phyloP scores from a whole-genome alignment of 495 filamentous ascomycete species.

The Diplogelasinospora grovesii region DNA sequence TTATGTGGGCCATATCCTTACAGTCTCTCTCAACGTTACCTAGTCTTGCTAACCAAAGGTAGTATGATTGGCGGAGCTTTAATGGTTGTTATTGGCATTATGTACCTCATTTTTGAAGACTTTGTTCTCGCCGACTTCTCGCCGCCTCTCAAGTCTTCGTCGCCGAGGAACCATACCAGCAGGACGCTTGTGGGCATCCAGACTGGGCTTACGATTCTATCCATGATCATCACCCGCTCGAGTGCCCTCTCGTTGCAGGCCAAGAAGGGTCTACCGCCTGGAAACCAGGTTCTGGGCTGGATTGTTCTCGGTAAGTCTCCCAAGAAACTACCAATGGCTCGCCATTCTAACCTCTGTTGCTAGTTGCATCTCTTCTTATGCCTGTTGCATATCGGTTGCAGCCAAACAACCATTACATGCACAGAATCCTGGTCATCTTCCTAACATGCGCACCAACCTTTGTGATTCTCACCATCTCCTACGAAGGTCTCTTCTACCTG shows the following conservation, averaged over 20 bases:
- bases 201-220: conserved; percentile 74
- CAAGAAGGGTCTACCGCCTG: conserved; percentile 77
- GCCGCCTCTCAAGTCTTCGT: conserved; percentile 19
- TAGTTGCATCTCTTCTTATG: conserved; percentile 68
- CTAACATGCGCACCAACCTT: conserved; percentile 90
- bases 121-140: conserved; percentile 48
- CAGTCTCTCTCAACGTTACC: conserved; percentile 21
- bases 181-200: conserved; percentile 41
- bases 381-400: conserved; percentile 76
- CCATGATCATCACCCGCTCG: conserved; percentile 79
- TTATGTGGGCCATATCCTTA: too few species aligned
- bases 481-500: conserved; percentile 95
- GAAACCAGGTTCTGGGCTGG: conserved; percentile 89
- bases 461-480: conserved; percentile 94
- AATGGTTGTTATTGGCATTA: conserved; percentile 70
- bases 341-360: conserved; percentile 7
- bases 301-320: conserved; percentile 60
- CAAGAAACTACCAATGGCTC: too few species aligned
- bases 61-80: conserved; percentile 70
- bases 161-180: conserved; percentile 22
- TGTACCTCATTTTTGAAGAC: conserved; percentile 81
- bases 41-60: conserved; percentile 22
- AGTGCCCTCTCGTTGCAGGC: conserved; percentile 77
- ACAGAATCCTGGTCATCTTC: conserved; percentile 84
- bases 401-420: conserved; percentile 83